Percentiles rank a stretch among this genome's conserved stretches.
These are phyloP conservation scores for Pyricularia grisea DNA, from an alignment of 2,329 filamentous ascomycete species.

Conservation along the genomic window DNA sequence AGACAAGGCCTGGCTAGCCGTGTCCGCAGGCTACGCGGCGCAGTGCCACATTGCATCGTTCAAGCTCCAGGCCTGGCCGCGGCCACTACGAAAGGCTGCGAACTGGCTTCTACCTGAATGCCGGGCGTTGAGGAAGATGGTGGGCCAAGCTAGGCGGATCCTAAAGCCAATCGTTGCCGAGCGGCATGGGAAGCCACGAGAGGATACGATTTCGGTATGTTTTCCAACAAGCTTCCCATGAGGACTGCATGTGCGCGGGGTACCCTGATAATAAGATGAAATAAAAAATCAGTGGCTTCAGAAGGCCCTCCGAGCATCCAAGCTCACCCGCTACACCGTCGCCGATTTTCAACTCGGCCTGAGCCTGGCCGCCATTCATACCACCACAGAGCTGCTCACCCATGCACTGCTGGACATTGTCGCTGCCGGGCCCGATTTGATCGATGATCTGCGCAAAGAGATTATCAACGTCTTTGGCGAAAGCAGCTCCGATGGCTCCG, in stretches of 20 bases:
- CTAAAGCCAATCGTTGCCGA: neutral
- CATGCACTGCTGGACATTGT: neutral
- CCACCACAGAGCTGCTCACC: neutral
- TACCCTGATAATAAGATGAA: neutral
- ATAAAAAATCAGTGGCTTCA: neutral
- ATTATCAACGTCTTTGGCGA: neutral
- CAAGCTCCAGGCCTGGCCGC: neutral
- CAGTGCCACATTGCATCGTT: neutral
- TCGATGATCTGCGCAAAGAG: neutral
- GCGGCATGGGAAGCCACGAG: neutral
- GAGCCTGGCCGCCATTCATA: neutral
- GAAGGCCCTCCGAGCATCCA: neutral
- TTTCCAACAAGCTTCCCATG: neutral
- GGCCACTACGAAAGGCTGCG: neutral
- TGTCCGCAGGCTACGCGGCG: neutral
- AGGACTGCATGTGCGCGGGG: neutral
- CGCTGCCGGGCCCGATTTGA: neutral
- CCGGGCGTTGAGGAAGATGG: neutral
- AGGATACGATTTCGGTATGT: neutral
- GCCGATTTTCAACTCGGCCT: neutral
- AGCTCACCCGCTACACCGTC: neutral
- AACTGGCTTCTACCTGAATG: neutral
- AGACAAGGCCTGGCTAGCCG: neutral
- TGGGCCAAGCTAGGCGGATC: neutral
- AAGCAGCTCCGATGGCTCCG: neutral